Evolutionary conservation across 2,329 filamentous ascomycete species (phyloP).

Genomic region (Calonectria henricotiae): DNA sequence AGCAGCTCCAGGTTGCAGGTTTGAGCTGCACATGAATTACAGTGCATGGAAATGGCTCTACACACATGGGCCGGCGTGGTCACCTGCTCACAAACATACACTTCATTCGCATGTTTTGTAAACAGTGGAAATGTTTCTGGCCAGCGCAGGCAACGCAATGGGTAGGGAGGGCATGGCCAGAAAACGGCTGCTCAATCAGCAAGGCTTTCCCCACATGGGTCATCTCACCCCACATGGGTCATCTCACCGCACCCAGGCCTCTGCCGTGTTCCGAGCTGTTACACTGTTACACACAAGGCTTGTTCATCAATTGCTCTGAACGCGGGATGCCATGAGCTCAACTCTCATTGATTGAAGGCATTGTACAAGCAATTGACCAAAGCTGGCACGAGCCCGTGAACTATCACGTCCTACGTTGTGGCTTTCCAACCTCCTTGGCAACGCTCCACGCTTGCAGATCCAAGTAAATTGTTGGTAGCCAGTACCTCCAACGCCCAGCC

Average conservation of each 20-base stretch:
- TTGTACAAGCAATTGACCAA: conserved; percentile 14
- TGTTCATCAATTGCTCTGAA: conserved; percentile 20
- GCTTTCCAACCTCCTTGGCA: conserved; percentile 21
- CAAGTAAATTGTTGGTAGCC: conserved; percentile 13
- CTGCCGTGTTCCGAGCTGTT: conserved; percentile 54
- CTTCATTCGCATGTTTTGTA: background rate
- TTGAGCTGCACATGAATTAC: conserved; percentile 17
- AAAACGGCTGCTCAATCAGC: conserved; percentile 35
- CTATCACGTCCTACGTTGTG: conserved; percentile 11
- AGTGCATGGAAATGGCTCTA: conserved; percentile 12
- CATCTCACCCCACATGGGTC: conserved; percentile 47
- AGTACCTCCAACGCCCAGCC: conserved; percentile 20
- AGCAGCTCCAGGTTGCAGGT: conserved; percentile 5
- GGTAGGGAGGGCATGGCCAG: background rate
- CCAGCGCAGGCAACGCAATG: conserved; percentile 12
- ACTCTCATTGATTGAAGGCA: background rate
- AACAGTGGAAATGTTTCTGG: conserved; percentile 20
- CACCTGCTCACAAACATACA: conserved; percentile 12
- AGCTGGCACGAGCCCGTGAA: background rate
- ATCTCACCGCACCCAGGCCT: conserved; percentile 51
- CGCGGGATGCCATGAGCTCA: conserved; percentile 15
- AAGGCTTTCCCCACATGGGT: conserved; percentile 50
- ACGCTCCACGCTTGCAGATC: conserved; percentile 21
- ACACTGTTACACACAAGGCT: conserved; percentile 34
- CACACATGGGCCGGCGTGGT: conserved; percentile 20